Evolutionary conservation across 768 basidiomycete genomes (phyloP), one percentile per base, ranked within the genome.

Genomic region (Tricholoma matsutake): DNA sequence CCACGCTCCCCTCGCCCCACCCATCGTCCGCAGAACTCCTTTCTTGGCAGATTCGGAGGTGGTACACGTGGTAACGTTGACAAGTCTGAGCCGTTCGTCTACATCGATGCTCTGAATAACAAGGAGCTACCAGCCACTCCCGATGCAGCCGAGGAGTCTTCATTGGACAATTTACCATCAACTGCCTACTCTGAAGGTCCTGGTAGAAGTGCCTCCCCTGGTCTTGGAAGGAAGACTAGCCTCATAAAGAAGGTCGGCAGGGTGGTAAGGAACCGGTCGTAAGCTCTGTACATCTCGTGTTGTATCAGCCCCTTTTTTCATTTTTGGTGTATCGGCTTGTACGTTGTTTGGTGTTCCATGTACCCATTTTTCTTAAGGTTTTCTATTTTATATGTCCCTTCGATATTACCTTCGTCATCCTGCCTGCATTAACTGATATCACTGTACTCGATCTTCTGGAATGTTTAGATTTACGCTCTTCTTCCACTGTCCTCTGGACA

Each of bases 171-270:
- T 77, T 82, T 57, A 20, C 41, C 41, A 4, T 8, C 41, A 9
- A 14, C 22, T 7, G 47, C 25, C 11, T 45, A 13, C 14, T 39
- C 14, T 39, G 37, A 39, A 39, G 41, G 47, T 11, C 3, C 22
- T 14, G 47, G 25, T 28, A 25, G 22, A 49, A 28, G 51, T 9
- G n/a, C 75, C 4, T 76, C 82, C 10, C 75, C 74, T 39, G 77
- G 79, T 22, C 79, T 93, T 1, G 86, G 86, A 51, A 81, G 91
- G 68, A 92, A 86, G 81, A 81, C 88, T 1, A 91, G 89, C 69
- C 75, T 93, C 61, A 82, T 92, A 79, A 88, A 88, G 83, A 92
- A 89, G 71, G 83, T 92, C 58, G 87, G 87, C 64, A 81, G 83
- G 47, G 91, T 81, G 5, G 89, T 91, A 55, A 83, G 86, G 3